Conservation (phyloP, 768 basidiomycete genomes). For the Mycena olivaceomarginata region DNA sequence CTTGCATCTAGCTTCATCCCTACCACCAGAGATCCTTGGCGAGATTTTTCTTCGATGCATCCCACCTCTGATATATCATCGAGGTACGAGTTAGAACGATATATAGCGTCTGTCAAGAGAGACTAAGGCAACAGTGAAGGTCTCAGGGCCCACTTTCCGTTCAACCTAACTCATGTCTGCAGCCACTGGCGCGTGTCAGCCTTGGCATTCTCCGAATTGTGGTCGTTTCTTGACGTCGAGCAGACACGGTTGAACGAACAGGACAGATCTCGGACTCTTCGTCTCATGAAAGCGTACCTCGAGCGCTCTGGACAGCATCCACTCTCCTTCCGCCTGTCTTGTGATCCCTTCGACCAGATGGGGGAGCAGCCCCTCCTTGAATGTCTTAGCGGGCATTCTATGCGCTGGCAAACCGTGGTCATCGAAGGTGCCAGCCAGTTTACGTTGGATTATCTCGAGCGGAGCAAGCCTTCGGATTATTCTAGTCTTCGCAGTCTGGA, state of each 20-base stretch:
- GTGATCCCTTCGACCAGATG: not conserved
- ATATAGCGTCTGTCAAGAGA: too few relatives aligned
- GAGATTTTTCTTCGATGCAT: constrained; percentile 26
- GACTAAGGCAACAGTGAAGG: not conserved
- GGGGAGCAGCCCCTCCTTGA: not conserved
- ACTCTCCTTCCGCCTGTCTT: constrained; percentile 12
- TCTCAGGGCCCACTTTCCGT: constrained; percentile 8
- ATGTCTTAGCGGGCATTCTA: not conserved
- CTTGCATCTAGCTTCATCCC: too few relatives aligned
- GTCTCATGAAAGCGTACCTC: constrained; percentile 7
- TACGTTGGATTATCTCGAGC: not conserved
- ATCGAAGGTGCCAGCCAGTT: not conserved
- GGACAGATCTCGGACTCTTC: not conserved
- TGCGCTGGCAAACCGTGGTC: constrained; percentile 5
- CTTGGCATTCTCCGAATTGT: constrained; percentile 23
- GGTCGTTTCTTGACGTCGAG: constrained; percentile 28
- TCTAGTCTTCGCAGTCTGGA: constrained; percentile 1
- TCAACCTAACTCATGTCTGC: constrained; percentile 17
- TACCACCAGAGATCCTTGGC: constrained; percentile 10
- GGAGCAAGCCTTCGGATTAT: not conserved
- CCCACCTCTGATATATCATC: not conserved
- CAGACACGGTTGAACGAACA: constrained; percentile 9
- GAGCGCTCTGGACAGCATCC: constrained; percentile 20
- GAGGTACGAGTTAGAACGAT: too few relatives aligned
- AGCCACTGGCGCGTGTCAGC: constrained; percentile 15